phyloP scores from a whole-genome alignment of 495 filamentous ascomycete species.

The Copromyces sp. region DNA sequence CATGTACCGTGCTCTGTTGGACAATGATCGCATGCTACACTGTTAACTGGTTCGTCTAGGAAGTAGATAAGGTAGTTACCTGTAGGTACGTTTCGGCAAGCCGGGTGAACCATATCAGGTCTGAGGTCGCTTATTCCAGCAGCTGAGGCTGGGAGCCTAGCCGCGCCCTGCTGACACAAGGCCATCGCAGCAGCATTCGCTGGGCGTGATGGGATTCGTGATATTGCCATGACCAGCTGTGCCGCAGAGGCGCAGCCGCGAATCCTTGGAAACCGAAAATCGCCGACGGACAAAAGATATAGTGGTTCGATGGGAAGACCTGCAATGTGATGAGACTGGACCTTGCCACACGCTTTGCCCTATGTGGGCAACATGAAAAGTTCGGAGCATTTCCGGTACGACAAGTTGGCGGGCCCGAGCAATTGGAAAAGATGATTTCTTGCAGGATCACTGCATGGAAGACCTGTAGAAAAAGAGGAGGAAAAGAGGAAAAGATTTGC shows the following conservation, averaged over 20 bases:
- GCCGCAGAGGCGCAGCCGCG: background rate
- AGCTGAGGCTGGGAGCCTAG: background rate
- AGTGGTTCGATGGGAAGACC: background rate
- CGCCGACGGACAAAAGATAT: background rate
- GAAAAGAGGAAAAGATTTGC: background rate
- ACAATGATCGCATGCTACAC: background rate
- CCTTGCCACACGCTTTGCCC: background rate
- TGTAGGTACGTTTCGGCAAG: background rate
- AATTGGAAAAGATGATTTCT: background rate
- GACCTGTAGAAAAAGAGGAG: background rate
- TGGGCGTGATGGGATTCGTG: background rate
- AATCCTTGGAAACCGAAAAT: background rate
- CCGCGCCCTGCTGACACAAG: background rate
- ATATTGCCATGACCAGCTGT: background rate
- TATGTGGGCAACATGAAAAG: background rate
- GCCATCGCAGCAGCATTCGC: background rate
- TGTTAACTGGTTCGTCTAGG: background rate
- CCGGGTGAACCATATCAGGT: background rate
- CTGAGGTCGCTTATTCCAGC: background rate
- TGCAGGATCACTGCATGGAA: background rate
- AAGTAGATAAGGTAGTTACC: too few species aligned
- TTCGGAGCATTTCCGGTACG: background rate
- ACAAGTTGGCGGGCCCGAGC: background rate
- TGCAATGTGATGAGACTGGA: background rate
- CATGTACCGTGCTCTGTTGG: background rate